These are phyloP conservation scores for Angomonas ambiguus DNA, from an alignment of 208 protist species.

Conservation along the genomic window DNA sequence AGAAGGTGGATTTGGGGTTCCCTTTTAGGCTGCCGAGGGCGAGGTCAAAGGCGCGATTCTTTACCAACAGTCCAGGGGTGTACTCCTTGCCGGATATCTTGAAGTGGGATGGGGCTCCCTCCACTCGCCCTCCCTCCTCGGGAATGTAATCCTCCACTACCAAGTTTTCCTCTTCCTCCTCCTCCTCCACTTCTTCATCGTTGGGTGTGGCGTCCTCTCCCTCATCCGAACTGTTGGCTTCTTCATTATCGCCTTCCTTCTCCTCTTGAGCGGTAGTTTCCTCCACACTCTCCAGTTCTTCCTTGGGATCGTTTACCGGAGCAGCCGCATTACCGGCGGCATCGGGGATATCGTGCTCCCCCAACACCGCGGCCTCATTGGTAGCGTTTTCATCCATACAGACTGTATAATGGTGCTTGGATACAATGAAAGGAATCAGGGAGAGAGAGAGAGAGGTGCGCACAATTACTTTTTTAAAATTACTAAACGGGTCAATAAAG, in stretches of 20 bases:
- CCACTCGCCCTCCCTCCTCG: conserved; percentile 8
- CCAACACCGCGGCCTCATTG: no score
- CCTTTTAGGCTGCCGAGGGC: conserved; percentile 33
- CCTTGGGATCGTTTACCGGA: no score
- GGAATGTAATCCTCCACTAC: conserved; percentile 22
- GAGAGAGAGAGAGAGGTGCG: no score
- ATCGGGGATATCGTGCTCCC: no score
- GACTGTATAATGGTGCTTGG: no score
- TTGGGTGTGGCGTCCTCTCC: conserved; percentile 25
- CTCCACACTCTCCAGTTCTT: conserved; percentile 14
- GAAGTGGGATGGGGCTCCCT: not conserved
- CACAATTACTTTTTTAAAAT: no score
- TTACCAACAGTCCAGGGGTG: conserved; percentile 41
- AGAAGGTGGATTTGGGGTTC: conserved; percentile 54
- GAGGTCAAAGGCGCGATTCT: conserved; percentile 47
- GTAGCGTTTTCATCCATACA: no score
- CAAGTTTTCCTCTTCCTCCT: conserved; percentile 16
- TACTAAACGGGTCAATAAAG: no score
- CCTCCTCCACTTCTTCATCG: conserved; percentile 13
- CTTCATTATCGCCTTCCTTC: conserved; percentile 15
- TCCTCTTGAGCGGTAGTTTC: conserved; percentile 18
- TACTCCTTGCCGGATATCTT: conserved; percentile 20
- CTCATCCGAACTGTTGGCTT: conserved; percentile 19
- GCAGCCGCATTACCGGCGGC: no score
- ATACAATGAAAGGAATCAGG: no score